Base-by-base conservation (phyloP, 2,329 filamentous ascomycete species). In the Calonectria pseudoreteaudii region DNA sequence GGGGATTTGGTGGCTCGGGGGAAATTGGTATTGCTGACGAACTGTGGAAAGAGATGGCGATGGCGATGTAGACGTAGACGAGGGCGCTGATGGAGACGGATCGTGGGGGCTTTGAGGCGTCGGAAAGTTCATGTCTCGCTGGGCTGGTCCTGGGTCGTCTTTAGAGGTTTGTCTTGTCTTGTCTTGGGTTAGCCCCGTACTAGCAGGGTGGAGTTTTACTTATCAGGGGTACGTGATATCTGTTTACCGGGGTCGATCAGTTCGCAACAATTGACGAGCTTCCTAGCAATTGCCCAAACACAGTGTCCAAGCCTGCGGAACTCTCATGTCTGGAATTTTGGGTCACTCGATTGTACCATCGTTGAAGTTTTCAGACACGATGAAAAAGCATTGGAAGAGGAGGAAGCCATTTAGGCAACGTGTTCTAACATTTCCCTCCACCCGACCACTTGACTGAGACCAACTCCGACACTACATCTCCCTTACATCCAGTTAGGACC, bases 121-220 rank as follows among this genome's bases (percentile, higher is more conserved):
- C 75, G 77, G 80, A 81, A 83, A 82, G 81, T 78, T 83, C 82
- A 83, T 83, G 75, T 82, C 80, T 79, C 68, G 79, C 75, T 73
- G 66, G 76, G 74, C 69, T 72, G 60, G 76, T 77, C 67, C 68
- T 75, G 76, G 76, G 76, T 70, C 62, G 62, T 74, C 79, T 68
- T 72, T 76, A 72, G 73, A 77, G 73, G 73, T 78, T 79, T 75
- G 74, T 79, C 74, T 77, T 79, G 67, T 58, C 76, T 80, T 79
- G 69, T 78, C 80, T 79, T 78, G 78, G 78, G 76, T 73, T 80
- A 80, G 78, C 68, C 75, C 74, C 66, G 60, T 64, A 68, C 70
- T 75, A 68, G 58, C 26, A 53, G 50, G 67, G 74, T 77, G 70
- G 73, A 74, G 52, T 73, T 74, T 71, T 66, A 77, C 68, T 56